These are phyloP conservation scores for Boletellus ananas DNA, from an alignment of 768 basidiomycete species.

Conservation along the genomic window DNA sequence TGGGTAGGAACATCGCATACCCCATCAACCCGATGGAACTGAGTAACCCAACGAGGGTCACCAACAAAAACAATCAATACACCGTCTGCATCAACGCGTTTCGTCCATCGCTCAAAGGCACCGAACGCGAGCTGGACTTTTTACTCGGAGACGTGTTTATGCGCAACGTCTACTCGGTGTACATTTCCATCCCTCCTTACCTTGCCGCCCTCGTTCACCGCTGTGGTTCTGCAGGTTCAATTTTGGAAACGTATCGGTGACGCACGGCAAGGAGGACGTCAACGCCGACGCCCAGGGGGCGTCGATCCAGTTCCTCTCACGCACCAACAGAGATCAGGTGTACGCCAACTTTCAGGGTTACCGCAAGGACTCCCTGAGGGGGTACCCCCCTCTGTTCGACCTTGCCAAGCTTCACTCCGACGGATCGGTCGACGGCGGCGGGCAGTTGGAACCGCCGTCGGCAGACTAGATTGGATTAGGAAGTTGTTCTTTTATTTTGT, in stretches of 20 bases:
- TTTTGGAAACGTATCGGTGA: constrained; percentile 35
- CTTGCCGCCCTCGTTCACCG: not conserved
- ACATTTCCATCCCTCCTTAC: constrained; percentile 4
- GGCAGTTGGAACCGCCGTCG: constrained; percentile 14
- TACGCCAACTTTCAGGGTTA: constrained; percentile 23
- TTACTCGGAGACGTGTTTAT: constrained; percentile 43
- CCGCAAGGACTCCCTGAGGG: constrained; percentile 13
- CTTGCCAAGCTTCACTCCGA: constrained; percentile 16
- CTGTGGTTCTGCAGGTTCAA: constrained; percentile 32
- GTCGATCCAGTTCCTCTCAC: constrained; percentile 40
- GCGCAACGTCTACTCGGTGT: constrained; percentile 46
- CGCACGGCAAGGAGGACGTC: not conserved
- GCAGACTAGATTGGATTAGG: not conserved
- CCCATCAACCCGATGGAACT: constrained; percentile 46
- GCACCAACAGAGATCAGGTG: constrained; percentile 34
- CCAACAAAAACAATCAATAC: constrained; percentile 29
- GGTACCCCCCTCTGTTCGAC: constrained; percentile 24
- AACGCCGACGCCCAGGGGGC: constrained; percentile 23
- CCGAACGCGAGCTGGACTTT: constrained; percentile 33
- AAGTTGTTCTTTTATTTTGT: not conserved
- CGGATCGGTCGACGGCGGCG: constrained; percentile 20
- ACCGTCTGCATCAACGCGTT: constrained; percentile 39
- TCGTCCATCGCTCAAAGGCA: constrained; percentile 25
- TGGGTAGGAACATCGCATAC: constrained; percentile 22
- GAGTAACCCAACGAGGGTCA: constrained; percentile 28